These are phyloP conservation scores for Huntiella decipiens DNA, from an alignment of 2,329 filamentous ascomycete species.

Conservation along the genomic window DNA sequence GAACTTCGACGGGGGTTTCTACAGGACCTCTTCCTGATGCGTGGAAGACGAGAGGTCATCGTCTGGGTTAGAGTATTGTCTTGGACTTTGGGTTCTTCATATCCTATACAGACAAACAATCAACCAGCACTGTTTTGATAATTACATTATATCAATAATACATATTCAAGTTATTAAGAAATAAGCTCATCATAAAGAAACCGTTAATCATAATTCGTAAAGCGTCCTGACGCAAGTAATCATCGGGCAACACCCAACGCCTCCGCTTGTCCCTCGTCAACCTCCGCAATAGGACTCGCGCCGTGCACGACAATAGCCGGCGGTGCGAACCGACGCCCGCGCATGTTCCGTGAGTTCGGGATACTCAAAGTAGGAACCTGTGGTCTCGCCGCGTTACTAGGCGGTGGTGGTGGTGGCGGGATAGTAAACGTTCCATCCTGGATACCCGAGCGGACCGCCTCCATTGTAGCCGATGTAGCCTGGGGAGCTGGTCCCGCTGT, in stretches of 20 bases:
- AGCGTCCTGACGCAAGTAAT: neutral
- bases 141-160: neutral
- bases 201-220: neutral
- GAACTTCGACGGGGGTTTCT: constrained; percentile 5
- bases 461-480: neutral
- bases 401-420: constrained; percentile 16
- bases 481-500: neutral
- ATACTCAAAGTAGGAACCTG: constrained; percentile 19
- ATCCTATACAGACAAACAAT: too few species aligned
- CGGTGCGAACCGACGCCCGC: constrained; percentile 22
- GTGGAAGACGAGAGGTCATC: constrained; percentile 44
- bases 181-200: neutral
- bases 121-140: too few species aligned
- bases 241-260: neutral
- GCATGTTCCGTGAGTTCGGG: constrained; percentile 22
- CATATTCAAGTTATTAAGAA: neutral
- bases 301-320: constrained; percentile 16
- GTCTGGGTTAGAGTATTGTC: constrained; percentile 31
- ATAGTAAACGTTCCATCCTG: constrained; percentile 9
- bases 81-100: too few species aligned
- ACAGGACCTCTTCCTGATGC: constrained; percentile 38
- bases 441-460: constrained; percentile 2
- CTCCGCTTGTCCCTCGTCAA: constrained; percentile 10
- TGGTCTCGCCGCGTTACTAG: constrained; percentile 10
- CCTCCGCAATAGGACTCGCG: constrained; percentile 16